Evolutionary conservation across 2,329 filamentous ascomycete genomes (phyloP), one percentile per base, ranked within the genome.

Genomic region (Penicillium sp.): DNA sequence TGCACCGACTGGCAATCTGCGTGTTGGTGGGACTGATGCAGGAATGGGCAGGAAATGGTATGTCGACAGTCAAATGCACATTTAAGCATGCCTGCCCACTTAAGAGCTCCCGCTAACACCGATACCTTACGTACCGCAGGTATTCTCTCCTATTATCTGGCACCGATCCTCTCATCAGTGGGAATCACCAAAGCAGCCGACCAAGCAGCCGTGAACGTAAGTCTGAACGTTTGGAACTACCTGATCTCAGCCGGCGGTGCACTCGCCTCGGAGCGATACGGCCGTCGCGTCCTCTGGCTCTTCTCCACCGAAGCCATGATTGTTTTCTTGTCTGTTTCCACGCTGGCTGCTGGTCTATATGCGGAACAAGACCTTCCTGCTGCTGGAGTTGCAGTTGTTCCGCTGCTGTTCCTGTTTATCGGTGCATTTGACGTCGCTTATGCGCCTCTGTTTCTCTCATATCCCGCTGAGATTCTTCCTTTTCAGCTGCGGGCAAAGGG

Each of bases 401-500:
- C 66, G 1, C 65, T 71, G 48, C 62, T 72, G 29, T 72, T 67
- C 46, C 43, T 68, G 38, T 60, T 67, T 59, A 60, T 57, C 35
- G 53, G 60, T 29, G 51, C 65, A 48, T 69, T 65, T 52, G 56
- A 64, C 52, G 56, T 68, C 11, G 65, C 59, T 25, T 66, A 60
- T 41, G 53, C 60, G 38, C 58, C 60, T n/a, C 49, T 66, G 13
- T 58, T 61, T 28, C 53, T 65, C 38, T 54, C 62, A 2, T 67
- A 68, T 42, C 58, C 60, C 2, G 59, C 60, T 18, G 64, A 67
- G 53, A 67, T 63, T 14, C 63, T 65, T 12, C 71, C 71, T 0
- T 74, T 63, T 51, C 60, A 63, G 14, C 58, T 72, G 11, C 69
- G 72, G 7, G 61, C 67, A 19, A 65, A 66, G 48, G 71, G 68